Conservation (phyloP, 164 flowering plant species). For the Magnolia kwangsiensis region DNA sequence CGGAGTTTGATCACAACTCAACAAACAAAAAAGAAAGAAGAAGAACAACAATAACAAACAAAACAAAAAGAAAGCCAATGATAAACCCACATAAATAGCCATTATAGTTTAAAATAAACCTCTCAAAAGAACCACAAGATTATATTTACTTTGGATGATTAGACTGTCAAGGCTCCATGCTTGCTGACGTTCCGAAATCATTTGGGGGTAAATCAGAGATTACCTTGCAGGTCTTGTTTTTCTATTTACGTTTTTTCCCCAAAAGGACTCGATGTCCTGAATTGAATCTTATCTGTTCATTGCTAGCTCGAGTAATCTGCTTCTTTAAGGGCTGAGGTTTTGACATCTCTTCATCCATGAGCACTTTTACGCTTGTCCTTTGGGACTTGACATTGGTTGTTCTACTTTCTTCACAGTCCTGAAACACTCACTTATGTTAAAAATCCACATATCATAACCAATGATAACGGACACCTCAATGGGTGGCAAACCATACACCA, state of each 20-base stretch:
- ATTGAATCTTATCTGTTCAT: constrained; percentile 15
- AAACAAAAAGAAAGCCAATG: too few species aligned
- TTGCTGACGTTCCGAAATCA: constrained; percentile 26
- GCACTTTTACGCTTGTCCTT: constrained; percentile 71
- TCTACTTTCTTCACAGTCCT: constrained; percentile 40
- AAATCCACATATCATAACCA: too few species aligned
- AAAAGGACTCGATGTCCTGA: constrained; percentile 20
- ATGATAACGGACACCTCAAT: too few species aligned
- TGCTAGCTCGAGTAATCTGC: constrained; percentile 12
- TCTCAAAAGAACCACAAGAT: too few species aligned
- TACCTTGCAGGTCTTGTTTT: constrained; percentile 26
- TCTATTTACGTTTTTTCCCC: constrained; percentile 26
- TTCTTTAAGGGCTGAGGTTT: constrained; percentile 33
- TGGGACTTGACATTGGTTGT: constrained; percentile 16
- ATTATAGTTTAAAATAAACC: too few species aligned
- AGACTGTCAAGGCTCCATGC: constrained; percentile 20
- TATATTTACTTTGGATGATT: constrained; percentile 17
- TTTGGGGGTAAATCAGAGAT: constrained; percentile 27
- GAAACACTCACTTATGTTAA: too few species aligned
- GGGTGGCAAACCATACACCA: too few species aligned
- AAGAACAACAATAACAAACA: too few species aligned
- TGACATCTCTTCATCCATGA: constrained; percentile 77
- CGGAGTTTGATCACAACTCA: too few species aligned
- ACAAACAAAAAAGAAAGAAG: too few species aligned
- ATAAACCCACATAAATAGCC: too few species aligned